Base-by-base conservation (phyloP, 768 basidiomycete genomes). In the Tulasnella sp. region DNA sequence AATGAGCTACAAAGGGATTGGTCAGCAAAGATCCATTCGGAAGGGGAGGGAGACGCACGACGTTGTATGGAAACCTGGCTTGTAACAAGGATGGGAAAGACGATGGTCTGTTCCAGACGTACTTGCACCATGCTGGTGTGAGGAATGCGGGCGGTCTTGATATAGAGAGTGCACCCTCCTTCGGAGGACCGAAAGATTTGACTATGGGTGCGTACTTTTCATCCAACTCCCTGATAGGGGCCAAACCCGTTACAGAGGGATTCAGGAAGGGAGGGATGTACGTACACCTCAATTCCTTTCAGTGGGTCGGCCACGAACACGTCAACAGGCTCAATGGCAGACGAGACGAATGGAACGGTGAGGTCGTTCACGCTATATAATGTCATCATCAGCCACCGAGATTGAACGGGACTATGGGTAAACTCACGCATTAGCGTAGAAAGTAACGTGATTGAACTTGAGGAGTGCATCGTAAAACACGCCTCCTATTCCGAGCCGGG, bases 261-360 rank as follows among this genome's bases (percentile, higher is more conserved):
- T 21, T 27, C 36, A 17, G 43, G 6, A 50, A 53, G 42, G 31
- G 42, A 27, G 36, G 9, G 21, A 40, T 19, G 49, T 1, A 65
- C 78, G 19, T 67, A 84, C 82, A 89, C 67, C 63, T 80, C 67
- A 19, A 90, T 69, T 1, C 83, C 85, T 57, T 74, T 82, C 0
- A 66, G 69, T 19, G 71, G 68, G 60, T 78, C 70, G 12, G 78
- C 74, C 11, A 72, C 69, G 66, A 89, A 90, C 0, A 79, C 75
- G 67, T 93, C 84, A 59, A 75, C 68, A 0, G 71, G 67, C 59
- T 86, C 83, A 31, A 90, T 83, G 6, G 81, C 80, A 6, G 85
- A 79, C 1, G 86, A 89, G 14, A 84, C 70, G 64, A 85, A 93
- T 0, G 91, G 86, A 2, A 94, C 90, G 0, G 89, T 89, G 2